Percentiles rank a stretch among this genome's conserved stretches.
These are phyloP conservation scores for Osmanthus fragrans DNA, from an alignment of 257 asterid genomes.

Conservation along the genomic window DNA sequence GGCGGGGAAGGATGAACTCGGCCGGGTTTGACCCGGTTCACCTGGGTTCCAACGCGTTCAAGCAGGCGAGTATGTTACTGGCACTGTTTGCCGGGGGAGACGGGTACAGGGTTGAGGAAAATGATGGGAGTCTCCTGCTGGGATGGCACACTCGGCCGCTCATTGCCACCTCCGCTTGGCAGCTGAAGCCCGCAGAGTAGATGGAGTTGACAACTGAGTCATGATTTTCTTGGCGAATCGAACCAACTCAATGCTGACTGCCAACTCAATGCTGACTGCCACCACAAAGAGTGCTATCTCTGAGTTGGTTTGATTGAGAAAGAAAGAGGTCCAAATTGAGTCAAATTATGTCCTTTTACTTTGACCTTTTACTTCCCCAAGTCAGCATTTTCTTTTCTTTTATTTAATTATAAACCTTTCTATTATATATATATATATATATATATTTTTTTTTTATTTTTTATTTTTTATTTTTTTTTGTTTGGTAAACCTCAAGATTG, in stretches of 20 bases:
- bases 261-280: slow-evolving; percentile 21
- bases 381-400: slow-evolving; percentile 24
- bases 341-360: slow-evolving; percentile 64
- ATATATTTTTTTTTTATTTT: too few relatives aligned
- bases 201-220: background rate
- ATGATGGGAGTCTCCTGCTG: slow-evolving; percentile 74
- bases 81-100: slow-evolving; percentile 74
- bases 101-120: slow-evolving; percentile 82
- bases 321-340: slow-evolving; percentile 36
- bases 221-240: slow-evolving; percentile 5
- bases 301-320: slow-evolving; percentile 31
- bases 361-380: slow-evolving; percentile 30
- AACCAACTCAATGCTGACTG: slow-evolving; percentile 28
- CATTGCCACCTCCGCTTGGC: slow-evolving; percentile 89
- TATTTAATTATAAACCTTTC: background rate
- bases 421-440: too few relatives aligned
- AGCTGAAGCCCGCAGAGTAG: slow-evolving; percentile 34
- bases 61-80: slow-evolving; percentile 86
- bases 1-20: slow-evolving; percentile 63
- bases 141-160: slow-evolving; percentile 90
- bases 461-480: too few relatives aligned
- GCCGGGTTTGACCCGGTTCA: slow-evolving; percentile 71
- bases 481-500: slow-evolving; percentile 1
- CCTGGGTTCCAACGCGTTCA: slow-evolving; percentile 80
- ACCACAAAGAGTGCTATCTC: slow-evolving; percentile 24